These are phyloP conservation scores for Kokia cookei DNA, from an alignment of 441 rosid species.

Conservation along the genomic window DNA sequence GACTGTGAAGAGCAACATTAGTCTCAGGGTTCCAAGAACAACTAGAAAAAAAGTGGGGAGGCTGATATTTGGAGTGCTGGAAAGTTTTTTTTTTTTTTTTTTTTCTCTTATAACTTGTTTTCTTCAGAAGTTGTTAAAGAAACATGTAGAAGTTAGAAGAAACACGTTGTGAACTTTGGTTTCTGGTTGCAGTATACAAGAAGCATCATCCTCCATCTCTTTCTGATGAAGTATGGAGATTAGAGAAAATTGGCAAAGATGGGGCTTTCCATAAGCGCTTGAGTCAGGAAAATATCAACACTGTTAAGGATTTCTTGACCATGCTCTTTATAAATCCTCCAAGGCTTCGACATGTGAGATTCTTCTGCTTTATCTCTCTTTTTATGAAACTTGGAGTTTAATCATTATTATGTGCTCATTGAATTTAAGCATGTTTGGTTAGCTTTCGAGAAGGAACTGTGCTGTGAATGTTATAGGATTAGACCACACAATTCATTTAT, in stretches of 20 bases:
- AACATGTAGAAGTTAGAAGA: background rate
- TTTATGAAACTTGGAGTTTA: background rate
- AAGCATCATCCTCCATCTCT: constrained; percentile 92
- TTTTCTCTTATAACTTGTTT: background rate
- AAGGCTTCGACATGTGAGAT: constrained; percentile 71
- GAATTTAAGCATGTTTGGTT: background rate
- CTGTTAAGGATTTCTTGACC: constrained; percentile 81
- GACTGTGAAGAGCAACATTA: background rate
- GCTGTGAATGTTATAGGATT: background rate
- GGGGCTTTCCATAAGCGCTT: constrained; percentile 95
- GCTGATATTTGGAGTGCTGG: background rate
- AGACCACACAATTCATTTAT: background rate
- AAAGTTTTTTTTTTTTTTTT: background rate
- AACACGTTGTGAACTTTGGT: background rate
- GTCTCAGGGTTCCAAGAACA: background rate
- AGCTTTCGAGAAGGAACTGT: background rate
- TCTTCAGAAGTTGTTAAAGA: background rate
- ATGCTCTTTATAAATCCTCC: constrained; percentile 51
- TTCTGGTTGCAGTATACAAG: constrained; percentile 68
- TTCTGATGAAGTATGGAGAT: constrained; percentile 89
- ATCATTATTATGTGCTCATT: background rate
- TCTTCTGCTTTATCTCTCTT: constrained; percentile 2
- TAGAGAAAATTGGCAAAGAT: constrained; percentile 96
- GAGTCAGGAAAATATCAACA: constrained; percentile 51
- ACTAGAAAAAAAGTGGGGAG: background rate